Conservation (phyloP, 2,329 filamentous ascomycete genomes). For the Rhynchosporium agropyri region DNA sequence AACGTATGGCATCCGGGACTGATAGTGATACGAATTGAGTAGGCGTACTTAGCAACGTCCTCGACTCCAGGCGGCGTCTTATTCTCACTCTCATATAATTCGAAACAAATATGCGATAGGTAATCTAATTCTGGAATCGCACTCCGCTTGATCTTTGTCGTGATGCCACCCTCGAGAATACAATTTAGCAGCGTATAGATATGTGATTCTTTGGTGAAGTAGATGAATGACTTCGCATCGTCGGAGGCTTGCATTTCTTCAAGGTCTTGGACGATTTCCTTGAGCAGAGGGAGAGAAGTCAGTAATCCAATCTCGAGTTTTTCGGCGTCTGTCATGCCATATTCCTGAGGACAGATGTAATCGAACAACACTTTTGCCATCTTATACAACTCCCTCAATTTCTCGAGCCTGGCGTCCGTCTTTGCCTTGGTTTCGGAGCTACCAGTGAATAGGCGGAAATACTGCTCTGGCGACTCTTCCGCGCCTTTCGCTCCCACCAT, state of each 20-base stretch:
- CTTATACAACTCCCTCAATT: conserved; percentile 89
- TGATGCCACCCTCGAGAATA: conserved; percentile 93
- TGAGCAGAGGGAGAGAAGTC: conserved; percentile 88
- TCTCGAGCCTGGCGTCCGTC: conserved; percentile 81
- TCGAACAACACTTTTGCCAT: conserved; percentile 95
- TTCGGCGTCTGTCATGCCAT: conserved; percentile 92
- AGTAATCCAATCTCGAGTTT: conserved; percentile 98
- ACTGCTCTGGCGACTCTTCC: conserved; percentile 59
- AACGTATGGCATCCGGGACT: conserved; percentile 95
- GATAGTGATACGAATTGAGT: conserved; percentile 95
- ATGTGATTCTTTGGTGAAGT: conserved; percentile 98
- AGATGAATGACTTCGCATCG: conserved; percentile 94
- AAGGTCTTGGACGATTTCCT: conserved; percentile 91
- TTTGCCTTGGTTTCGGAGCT: conserved; percentile 75
- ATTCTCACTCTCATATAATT: conserved; percentile 94
- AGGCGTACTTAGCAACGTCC: conserved; percentile 64
- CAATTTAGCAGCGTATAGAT: conserved; percentile 98
- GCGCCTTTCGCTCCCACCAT: conserved; percentile 54
- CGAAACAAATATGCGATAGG: conserved; percentile 95
- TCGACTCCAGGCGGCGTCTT: conserved; percentile 39
- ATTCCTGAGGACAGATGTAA: conserved; percentile 97
- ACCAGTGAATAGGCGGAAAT: conserved; percentile 89
- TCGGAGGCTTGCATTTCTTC: conserved; percentile 96
- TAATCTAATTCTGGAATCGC: conserved; percentile 98
- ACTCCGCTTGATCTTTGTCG: conserved; percentile 94